Base-by-base conservation (phyloP, 768 basidiomycete genomes). In the Tulasnella sp. region DNA sequence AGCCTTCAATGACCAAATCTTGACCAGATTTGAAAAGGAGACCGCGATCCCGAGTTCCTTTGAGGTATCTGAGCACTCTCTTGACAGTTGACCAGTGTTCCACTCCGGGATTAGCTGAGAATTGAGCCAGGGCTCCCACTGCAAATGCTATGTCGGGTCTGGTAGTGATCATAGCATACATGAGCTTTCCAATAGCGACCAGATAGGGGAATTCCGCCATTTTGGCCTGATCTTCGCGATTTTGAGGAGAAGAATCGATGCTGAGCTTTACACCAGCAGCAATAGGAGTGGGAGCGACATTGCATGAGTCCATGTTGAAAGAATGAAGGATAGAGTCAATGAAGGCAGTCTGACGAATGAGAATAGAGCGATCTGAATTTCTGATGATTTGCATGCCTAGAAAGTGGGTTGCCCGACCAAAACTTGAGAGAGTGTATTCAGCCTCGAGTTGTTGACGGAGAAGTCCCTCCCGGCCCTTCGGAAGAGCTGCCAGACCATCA, bases 321-420 rank as follows among this genome's bases (percentile, higher is more conserved):
- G 34, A 50, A 1, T 20, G n/a, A 16, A 58, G 43, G n/a, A 58
- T 43, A 1, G 15, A 5, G 4, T 46, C 41, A 27, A 56, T 54
- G 50, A 56, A 59, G 4, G 22, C 24, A 5, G 27, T 32, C 39
- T 59, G 58, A 1, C 34, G 48, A 7, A 59, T 5, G 1, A 31
- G 33, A 13, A 56, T 29, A 2, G 44, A 13, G 1, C 56, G 58
- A 12, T 46, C 61, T n/a, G 54, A 60, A 41, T 54, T 33, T n/a
- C 37, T 25, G 5, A n/a, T 42, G 35, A 72, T 62, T 5, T 58
- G 61, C 16, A 74, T 69, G 0, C 71, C 70, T 1, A 75, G 47
- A 29, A 58, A 53, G 37, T 60, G 66, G 2, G 58, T 53, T 1
- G 62, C 52, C 5, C 64, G 59, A 0, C 67, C 68, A 0, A 69